Evolutionary conservation across 192 early-diverging fungal species (phyloP).

Genomic region (Gigaspora rosea): DNA sequence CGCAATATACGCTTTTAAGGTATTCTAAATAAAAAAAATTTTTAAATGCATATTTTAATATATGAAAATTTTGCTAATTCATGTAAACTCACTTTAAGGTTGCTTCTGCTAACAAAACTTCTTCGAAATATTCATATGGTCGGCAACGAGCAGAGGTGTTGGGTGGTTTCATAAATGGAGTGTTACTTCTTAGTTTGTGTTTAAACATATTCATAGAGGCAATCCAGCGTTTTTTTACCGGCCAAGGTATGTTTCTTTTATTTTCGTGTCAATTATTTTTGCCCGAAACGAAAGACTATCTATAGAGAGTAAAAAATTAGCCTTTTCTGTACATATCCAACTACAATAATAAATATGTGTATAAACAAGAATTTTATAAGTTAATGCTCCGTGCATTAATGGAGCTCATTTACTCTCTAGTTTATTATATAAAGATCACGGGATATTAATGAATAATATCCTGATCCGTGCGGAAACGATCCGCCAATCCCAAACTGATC

Average conservation of each 20-base stretch:
- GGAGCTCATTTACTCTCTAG: too few relatives aligned
- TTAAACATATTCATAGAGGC: constrained; percentile 88
- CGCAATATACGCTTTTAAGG: constrained; percentile 76
- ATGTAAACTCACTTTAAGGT: constrained; percentile 41
- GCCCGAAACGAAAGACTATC: too few relatives aligned
- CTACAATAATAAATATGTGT: too few relatives aligned
- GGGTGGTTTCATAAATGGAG: constrained; percentile 90
- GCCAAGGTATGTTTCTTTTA: constrained; percentile 47
- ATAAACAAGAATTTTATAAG: too few relatives aligned
- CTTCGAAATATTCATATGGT: constrained; percentile 79
- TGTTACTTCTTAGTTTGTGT: constrained; percentile 88
- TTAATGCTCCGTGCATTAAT: too few relatives aligned
- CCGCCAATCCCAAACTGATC: background rate
- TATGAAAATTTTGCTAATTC: background rate
- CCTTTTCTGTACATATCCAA: too few relatives aligned
- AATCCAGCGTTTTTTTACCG: constrained; percentile 76
- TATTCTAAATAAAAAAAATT: constrained; percentile 33
- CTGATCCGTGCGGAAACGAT: too few relatives aligned
- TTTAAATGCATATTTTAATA: constrained; percentile 18
- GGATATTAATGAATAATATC: too few relatives aligned
- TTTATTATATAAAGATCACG: too few relatives aligned
- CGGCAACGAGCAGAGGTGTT: constrained; percentile 91
- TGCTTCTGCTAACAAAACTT: constrained; percentile 59
- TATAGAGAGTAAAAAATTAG: too few relatives aligned
- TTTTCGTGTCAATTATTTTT: background rate